Percentiles rank a stretch among this genome's conserved stretches.
Evolutionary conservation across 1,139 yeast species (phyloP).

Genomic region (Kurtzmaniella quercitrusa): DNA sequence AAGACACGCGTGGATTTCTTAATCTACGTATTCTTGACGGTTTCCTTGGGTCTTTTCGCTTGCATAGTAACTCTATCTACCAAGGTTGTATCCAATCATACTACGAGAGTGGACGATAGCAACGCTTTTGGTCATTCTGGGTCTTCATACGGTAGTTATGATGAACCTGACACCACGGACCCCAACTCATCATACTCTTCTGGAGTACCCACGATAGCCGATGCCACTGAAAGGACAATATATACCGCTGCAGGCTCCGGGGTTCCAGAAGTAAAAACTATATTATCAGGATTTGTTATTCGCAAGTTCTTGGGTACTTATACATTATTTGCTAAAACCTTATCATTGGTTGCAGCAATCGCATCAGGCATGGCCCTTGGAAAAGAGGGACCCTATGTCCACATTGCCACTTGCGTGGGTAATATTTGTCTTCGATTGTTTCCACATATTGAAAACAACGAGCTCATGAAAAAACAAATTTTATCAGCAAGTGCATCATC

Average conservation of each 20-base stretch:
- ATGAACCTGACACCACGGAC: constrained; percentile 3
- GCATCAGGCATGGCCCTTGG: constrained; percentile 67
- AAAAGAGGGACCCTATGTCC: constrained; percentile 73
- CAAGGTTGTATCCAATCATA: constrained; percentile 24
- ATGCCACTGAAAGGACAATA: constrained; percentile 23
- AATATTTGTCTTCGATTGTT: constrained; percentile 53
- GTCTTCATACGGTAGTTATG: constrained; percentile 3
- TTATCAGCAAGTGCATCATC: constrained; percentile 64
- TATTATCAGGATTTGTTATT: constrained; percentile 53
- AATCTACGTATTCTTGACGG: constrained; percentile 38
- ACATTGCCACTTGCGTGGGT: constrained; percentile 65
- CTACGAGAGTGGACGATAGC: constrained; percentile 1
- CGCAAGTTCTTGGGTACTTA: constrained; percentile 53
- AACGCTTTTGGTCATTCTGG: neutral
- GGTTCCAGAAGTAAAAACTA: constrained; percentile 60
- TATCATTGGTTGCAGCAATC: constrained; percentile 53
- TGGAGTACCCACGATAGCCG: neutral
- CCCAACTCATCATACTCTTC: constrained; percentile 4
- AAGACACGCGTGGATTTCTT: constrained; percentile 24
- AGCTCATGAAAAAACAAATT: constrained; percentile 53
- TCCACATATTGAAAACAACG: constrained; percentile 47
- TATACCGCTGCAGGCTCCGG: constrained; percentile 64
- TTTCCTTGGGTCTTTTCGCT: constrained; percentile 43
- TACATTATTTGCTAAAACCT: constrained; percentile 49
- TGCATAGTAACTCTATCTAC: constrained; percentile 49